Percentiles rank a stretch among this genome's conserved stretches.
phyloP scores from a whole-genome alignment of 2,329 filamentous ascomycete genomes.

The Xylaria sp. region DNA sequence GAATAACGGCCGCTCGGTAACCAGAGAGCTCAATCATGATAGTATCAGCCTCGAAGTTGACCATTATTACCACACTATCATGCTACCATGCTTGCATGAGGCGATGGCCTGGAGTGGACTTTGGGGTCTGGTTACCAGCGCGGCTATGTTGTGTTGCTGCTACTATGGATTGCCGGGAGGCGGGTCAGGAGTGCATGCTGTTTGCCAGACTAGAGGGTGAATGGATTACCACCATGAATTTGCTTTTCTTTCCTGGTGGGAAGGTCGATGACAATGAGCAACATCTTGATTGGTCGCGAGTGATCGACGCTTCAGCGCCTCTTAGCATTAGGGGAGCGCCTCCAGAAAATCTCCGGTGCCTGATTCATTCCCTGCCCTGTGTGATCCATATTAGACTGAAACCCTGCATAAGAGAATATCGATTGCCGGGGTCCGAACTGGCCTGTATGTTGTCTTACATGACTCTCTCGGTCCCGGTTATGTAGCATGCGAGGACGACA shows the following conservation, averaged over 20 bases:
- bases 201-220: background rate
- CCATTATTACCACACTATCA: too few species aligned
- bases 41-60: background rate
- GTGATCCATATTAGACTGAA: background rate
- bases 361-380: background rate
- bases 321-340: background rate
- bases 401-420: background rate
- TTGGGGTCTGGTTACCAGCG: background rate
- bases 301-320: conserved; percentile 3
- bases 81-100: background rate
- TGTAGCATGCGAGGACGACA: conserved; percentile 9
- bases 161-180: background rate
- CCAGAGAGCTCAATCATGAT: conserved; percentile 1
- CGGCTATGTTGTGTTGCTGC: background rate
- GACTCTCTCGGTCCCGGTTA: conserved; percentile 27
- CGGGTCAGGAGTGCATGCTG: background rate
- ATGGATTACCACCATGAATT: background rate
- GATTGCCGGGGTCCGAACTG: background rate
- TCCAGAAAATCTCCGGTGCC: conserved; percentile 3
- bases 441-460: background rate
- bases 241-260: background rate
- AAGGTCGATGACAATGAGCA: conserved; percentile 2
- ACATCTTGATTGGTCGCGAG: background rate
- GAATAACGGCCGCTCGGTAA: background rate
- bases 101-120: background rate